Percentiles rank a stretch among this genome's conserved stretches.
Conservation (phyloP, 2,329 filamentous ascomycete genomes). For the Aspergillus sp. region DNA sequence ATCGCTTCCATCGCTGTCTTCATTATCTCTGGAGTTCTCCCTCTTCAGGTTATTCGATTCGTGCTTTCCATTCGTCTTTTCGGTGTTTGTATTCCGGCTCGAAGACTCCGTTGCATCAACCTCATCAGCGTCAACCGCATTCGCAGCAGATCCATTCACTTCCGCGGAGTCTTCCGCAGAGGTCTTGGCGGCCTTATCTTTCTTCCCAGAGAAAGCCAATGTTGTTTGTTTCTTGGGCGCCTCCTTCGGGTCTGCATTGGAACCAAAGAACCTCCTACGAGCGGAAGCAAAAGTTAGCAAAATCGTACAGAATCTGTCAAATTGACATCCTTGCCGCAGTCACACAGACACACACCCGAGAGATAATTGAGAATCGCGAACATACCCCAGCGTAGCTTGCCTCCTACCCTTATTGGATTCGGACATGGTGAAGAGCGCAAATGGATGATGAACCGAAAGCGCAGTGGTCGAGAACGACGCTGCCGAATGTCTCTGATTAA, state of each 20-base stretch:
- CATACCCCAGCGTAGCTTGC: conserved; percentile 87
- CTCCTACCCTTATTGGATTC: conserved; percentile 44
- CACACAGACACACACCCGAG: conserved; percentile 60
- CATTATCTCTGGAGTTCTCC: conserved; percentile 33
- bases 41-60: conserved; percentile 16
- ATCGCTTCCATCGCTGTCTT: conserved; percentile 48
- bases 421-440: conserved; percentile 11
- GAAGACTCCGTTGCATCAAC: conserved; percentile 16
- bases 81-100: conserved; percentile 5
- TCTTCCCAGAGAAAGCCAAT: conserved; percentile 68
- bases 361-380: conserved; percentile 70
- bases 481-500: neutral
- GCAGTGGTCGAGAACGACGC: neutral
- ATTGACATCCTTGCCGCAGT: neutral
- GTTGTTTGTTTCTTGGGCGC: conserved; percentile 73
- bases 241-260: conserved; percentile 56
- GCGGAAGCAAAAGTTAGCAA: conserved; percentile 2
- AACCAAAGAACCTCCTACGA: conserved; percentile 79
- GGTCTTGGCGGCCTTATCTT: conserved; percentile 38
- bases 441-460: neutral
- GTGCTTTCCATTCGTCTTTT: conserved; percentile 2
- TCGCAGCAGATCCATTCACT: neutral
- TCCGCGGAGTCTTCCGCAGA: conserved; percentile 24
- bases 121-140: conserved; percentile 13
- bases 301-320: neutral